A percentile compares a stretch with the other conserved stretches of the same genome.
phyloP scores from a whole-genome alignment of 2,329 filamentous ascomycete genomes.

The Cercospora berteroae region DNA sequence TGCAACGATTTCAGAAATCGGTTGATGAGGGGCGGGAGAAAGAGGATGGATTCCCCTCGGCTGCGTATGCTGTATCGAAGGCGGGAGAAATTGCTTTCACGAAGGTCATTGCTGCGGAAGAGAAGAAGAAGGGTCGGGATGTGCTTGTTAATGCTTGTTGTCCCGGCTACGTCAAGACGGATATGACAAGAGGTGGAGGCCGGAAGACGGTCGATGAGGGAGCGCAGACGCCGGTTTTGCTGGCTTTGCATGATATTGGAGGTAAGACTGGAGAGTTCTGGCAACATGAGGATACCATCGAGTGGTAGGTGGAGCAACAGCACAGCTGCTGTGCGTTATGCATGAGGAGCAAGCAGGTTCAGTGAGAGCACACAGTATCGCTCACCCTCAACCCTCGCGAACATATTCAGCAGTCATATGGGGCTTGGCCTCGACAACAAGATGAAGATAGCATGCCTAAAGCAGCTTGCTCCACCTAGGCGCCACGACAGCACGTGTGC shows the following conservation, averaged over 20 bases:
- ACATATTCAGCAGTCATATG: background rate
- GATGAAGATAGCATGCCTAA: background rate
- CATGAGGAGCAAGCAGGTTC: background rate
- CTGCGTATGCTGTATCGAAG: slow-evolving; percentile 50
- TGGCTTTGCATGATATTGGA: slow-evolving; percentile 37
- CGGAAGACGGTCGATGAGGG: slow-evolving; percentile 39
- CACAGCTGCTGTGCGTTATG: background rate
- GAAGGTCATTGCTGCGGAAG: slow-evolving; percentile 36
- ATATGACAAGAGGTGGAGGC: slow-evolving; percentile 40
- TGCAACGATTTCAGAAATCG: slow-evolving; percentile 50
- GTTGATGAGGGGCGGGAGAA: slow-evolving; percentile 49
- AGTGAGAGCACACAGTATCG: background rate
- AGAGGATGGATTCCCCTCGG: slow-evolving; percentile 50
- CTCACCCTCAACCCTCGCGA: background rate
- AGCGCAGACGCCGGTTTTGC: slow-evolving; percentile 38
- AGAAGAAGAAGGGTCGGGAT: slow-evolving; percentile 27
- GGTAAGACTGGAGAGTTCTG: slow-evolving; percentile 38
- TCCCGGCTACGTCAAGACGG: slow-evolving; percentile 40
- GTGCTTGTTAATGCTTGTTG: slow-evolving; percentile 39
- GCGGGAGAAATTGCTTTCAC: slow-evolving; percentile 39
- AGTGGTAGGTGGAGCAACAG: slow-evolving; percentile 27
- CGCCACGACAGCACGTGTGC: background rate
- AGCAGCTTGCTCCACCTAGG: background rate
- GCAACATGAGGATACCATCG: slow-evolving; percentile 36
- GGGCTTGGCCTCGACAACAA: background rate